Conservation (phyloP, 2,329 filamentous ascomycete species). For the Fusarium sp. region DNA sequence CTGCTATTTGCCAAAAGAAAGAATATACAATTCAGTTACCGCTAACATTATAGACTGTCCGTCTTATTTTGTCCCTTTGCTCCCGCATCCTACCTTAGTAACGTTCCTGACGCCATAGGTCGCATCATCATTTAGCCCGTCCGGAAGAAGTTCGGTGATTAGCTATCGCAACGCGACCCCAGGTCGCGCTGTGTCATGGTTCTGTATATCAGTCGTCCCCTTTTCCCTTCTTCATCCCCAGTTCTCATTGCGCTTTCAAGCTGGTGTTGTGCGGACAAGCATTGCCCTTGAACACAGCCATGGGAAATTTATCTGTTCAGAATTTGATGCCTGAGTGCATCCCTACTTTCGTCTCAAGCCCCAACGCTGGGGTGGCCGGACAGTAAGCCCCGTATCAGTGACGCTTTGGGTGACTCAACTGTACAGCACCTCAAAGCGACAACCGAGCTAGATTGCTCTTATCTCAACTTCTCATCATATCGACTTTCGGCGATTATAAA, state of each 20-base stretch:
- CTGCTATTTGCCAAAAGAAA: constrained; percentile 44
- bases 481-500: constrained; percentile 5
- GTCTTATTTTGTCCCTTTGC: constrained; percentile 14
- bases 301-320: constrained; percentile 32
- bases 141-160: constrained; percentile 48
- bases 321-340: constrained; percentile 43
- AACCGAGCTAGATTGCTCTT: constrained; percentile 37
- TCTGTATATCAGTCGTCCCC: constrained; percentile 32
- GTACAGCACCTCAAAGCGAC: constrained; percentile 41
- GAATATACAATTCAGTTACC: constrained; percentile 19
- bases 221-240: constrained; percentile 28
- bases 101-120: constrained; percentile 32
- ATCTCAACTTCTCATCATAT: constrained; percentile 6
- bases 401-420: constrained; percentile 48
- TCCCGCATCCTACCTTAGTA: neutral
- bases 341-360: constrained; percentile 59
- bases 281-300: constrained; percentile 39
- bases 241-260: constrained; percentile 33
- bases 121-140: constrained; percentile 47
- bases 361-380: constrained; percentile 66
- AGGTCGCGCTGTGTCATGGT: constrained; percentile 19
- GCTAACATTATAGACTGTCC: constrained; percentile 14
- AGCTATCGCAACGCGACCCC: constrained; percentile 38
- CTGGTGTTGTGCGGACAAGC: constrained; percentile 41
- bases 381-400: constrained; percentile 55